Evolutionary conservation across 257 asterid genomes (phyloP).

Genomic region (Solanum sejunctum): DNA sequence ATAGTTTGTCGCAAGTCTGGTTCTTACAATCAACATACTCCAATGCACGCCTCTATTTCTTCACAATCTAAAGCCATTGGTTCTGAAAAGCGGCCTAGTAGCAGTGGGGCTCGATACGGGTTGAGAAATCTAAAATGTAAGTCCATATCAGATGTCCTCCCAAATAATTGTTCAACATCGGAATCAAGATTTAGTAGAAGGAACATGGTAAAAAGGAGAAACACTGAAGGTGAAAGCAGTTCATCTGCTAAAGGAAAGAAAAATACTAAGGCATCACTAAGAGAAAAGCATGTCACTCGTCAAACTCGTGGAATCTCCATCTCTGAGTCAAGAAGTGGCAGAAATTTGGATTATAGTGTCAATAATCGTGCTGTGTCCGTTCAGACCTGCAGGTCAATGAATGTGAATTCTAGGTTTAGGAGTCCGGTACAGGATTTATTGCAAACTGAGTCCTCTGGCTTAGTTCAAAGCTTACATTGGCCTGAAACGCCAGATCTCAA

Average conservation of each 20-base stretch:
- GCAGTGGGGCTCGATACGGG: slow-evolving; percentile 19
- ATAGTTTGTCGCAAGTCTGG: slow-evolving; percentile 14
- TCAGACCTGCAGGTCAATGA: slow-evolving; percentile 27
- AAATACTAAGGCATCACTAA: neutral
- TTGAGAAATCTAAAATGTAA: slow-evolving; percentile 34
- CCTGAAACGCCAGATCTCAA: slow-evolving; percentile 15
- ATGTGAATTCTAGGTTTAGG: slow-evolving; percentile 23
- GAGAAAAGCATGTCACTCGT: slow-evolving; percentile 8
- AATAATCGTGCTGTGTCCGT: slow-evolving; percentile 17
- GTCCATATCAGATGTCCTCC: slow-evolving; percentile 31
- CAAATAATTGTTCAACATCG: slow-evolving; percentile 19
- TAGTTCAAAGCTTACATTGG: slow-evolving; percentile 14
- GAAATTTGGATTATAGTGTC: slow-evolving; percentile 18
- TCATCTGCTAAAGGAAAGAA: slow-evolving; percentile 27
- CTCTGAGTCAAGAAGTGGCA: slow-evolving; percentile 22
- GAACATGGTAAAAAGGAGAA: slow-evolving; percentile 27
- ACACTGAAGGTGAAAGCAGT: slow-evolving; percentile 45
- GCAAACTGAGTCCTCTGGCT: slow-evolving; percentile 13
- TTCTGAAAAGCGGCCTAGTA: slow-evolving; percentile 5
- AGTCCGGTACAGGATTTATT: slow-evolving; percentile 17
- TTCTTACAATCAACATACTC: slow-evolving; percentile 9
- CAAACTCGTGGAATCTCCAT: slow-evolving; percentile 30
- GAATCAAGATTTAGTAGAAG: slow-evolving; percentile 22
- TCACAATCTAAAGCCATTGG: slow-evolving; percentile 12
- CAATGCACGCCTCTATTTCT: slow-evolving; percentile 11